Base-by-base conservation (phyloP, 169 alveolate genomes). In the Eimeria praecox region DNA sequence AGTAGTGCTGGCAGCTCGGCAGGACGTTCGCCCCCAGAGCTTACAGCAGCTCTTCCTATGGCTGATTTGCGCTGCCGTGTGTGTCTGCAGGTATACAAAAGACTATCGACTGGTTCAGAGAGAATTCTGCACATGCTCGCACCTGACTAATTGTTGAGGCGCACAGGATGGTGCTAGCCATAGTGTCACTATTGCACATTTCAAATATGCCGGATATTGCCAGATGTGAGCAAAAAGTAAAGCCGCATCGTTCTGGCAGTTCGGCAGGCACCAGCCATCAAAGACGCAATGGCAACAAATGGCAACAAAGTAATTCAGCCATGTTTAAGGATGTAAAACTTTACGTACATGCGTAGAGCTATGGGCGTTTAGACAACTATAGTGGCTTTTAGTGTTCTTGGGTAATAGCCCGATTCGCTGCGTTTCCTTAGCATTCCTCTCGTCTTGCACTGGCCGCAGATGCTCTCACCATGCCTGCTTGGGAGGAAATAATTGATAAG, bases 41-140 rank as follows among this genome's bases (percentile, higher is more conserved):
- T 24, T 6, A 6, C n/a, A 46, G 80, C 0, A 33, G 27, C 35
- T 33, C 33, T 6, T 69, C 80, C 49, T 69, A n/a, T 46, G 6
- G n/a, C 35, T 12, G 46, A 22, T 44, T 78, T 78, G 38, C 56
- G 62, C 30, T 0, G 4, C 40, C 33, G 38, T 56, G 62, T 33
- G 87, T 38, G 49, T 27, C 27, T 86, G 93, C 93, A 86, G 93
- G 93, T 33, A 52, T 86, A 27, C 93, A 86, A 82, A 86, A 86
- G 93, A 86, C 93, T 54, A 73, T 86, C 49, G 93, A 86, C 93
- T 86, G 93, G 93, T 62, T 86, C 62, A 38, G 64, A 59, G 93
- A 86, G 54, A 86, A 86, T 33, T 56, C 46, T 22, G 78, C 38
- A 9, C 44, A 18, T 33, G 93, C 93, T 38, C 93, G 93, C 20